These are phyloP conservation scores for Rhinocladiella similis DNA, from an alignment of 2,329 filamentous ascomycete species.

Conservation along the genomic window DNA sequence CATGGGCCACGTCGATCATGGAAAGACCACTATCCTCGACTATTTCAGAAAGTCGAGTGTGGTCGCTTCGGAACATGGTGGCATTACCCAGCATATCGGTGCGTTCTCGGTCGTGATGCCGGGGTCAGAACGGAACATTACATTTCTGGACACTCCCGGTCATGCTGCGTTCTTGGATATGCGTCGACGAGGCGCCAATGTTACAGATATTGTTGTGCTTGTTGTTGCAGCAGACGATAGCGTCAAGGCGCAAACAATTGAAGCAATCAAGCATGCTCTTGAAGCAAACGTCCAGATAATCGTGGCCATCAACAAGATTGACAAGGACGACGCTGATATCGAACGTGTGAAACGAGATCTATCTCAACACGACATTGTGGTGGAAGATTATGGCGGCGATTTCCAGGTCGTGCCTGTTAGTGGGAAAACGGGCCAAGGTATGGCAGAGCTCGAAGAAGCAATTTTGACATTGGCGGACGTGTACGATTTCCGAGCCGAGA, in stretches of 20 bases:
- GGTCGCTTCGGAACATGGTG: conserved; percentile 87
- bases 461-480: conserved; percentile 84
- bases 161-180: conserved; percentile 95
- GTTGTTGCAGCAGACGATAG: conserved; percentile 97
- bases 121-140: conserved; percentile 77
- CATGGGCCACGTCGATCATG: conserved; percentile 98
- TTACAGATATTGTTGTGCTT: conserved; percentile 94
- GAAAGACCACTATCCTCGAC: conserved; percentile 94
- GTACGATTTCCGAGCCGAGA: conserved; percentile 82
- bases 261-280: conserved; percentile 91
- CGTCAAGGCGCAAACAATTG: conserved; percentile 94
- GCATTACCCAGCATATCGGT: conserved; percentile 97
- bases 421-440: conserved; percentile 89
- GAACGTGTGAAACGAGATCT: conserved; percentile 88
- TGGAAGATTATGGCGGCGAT: conserved; percentile 94
- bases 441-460: conserved; percentile 88
- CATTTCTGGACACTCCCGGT: conserved; percentile 94
- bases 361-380: conserved; percentile 76
- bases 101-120: conserved; percentile 91
- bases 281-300: conserved; percentile 89
- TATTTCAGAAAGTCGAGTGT: conserved; percentile 91
- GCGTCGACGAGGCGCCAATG: conserved; percentile 90
- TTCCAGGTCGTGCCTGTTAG: conserved; percentile 89
- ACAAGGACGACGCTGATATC: conserved; percentile 78
- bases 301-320: conserved; percentile 96